A percentile compares a stretch with the other conserved stretches of the same genome.
These are phyloP conservation scores for Capronia americana DNA, from an alignment of 2,329 filamentous ascomycete species.

Conservation along the genomic window DNA sequence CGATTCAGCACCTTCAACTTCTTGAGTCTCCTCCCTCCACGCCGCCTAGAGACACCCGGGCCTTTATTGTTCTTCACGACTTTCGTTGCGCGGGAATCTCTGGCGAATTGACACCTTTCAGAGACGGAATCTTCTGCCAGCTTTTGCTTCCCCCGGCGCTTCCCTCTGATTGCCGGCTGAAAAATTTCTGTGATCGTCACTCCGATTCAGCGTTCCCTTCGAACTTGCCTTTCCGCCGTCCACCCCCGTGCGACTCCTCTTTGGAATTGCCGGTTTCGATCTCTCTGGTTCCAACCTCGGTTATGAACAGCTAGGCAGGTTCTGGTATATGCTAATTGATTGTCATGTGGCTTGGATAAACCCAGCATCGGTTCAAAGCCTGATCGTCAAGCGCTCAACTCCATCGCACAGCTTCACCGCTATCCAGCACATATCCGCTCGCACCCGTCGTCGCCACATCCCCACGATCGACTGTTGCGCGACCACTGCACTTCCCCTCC, in stretches of 20 bases:
- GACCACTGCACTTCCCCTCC: conserved; percentile 1
- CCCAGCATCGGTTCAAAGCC: conserved; percentile 23
- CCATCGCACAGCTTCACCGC: conserved; percentile 24
- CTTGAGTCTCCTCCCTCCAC: background rate
- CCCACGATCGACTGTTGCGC: background rate
- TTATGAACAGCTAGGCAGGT: conserved; percentile 12
- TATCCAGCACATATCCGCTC: conserved; percentile 14
- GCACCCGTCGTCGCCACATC: conserved; percentile 9
- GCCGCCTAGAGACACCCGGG: background rate
- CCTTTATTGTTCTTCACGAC: background rate
- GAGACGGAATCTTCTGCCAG: background rate
- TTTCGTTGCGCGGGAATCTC: background rate
- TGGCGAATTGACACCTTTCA: background rate
- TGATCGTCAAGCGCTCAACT: conserved; percentile 23
- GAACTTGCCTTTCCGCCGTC: background rate
- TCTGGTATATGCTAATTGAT: conserved; percentile 10
- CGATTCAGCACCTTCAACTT: conserved; percentile 6
- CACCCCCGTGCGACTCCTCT: background rate
- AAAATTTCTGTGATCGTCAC: background rate
- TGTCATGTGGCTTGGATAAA: conserved; percentile 25
- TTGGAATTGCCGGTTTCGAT: background rate
- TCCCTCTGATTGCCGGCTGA: background rate
- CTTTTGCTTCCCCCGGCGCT: background rate
- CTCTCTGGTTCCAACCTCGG: conserved; percentile 10
- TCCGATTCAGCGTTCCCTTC: background rate